A percentile compares a stretch with the other conserved stretches of the same genome.
phyloP scores from a whole-genome alignment of 140 eudicot genomes.

The Ambrosia hybrid region DNA sequence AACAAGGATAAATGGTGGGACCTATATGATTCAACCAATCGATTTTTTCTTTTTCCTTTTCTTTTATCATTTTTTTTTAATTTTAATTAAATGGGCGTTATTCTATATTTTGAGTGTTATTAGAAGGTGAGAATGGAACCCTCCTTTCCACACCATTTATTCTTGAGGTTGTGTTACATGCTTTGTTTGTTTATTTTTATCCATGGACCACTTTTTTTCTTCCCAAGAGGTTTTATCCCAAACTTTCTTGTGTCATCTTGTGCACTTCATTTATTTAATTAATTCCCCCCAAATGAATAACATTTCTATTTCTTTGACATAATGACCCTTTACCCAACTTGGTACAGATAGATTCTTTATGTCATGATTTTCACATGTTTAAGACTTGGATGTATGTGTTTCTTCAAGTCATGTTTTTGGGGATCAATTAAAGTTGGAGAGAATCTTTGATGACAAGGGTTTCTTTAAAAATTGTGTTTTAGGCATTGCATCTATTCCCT shows the following conservation, averaged over 20 bases:
- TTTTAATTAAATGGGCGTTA: no score
- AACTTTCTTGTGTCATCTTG: not conserved
- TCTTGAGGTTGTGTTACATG: not conserved
- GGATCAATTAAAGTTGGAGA: conserved; percentile 17
- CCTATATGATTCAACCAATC: no score
- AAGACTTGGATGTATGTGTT: no score
- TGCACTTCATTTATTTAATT: not conserved
- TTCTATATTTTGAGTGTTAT: no score
- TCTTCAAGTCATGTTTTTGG: not conserved
- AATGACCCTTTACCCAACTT: conserved; percentile 25
- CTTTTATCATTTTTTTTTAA: no score
- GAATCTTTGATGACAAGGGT: conserved; percentile 32
- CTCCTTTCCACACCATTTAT: no score
- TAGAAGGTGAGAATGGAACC: no score
- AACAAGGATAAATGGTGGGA: no score
- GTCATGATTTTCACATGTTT: conserved; percentile 33
- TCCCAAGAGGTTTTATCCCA: not conserved
- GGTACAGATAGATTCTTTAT: conserved; percentile 24
- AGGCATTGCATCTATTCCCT: conserved; percentile 44
- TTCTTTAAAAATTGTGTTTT: conserved; percentile 29
- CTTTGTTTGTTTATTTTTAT: not conserved
- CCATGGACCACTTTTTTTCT: not conserved
- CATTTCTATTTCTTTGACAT: not conserved
- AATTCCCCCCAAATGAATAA: no score
- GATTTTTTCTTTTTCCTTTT: no score